A percentile compares a stretch with the other conserved stretches of the same genome.
These are phyloP conservation scores for Boletellus emodensis DNA, from an alignment of 768 basidiomycete species.

Conservation along the genomic window DNA sequence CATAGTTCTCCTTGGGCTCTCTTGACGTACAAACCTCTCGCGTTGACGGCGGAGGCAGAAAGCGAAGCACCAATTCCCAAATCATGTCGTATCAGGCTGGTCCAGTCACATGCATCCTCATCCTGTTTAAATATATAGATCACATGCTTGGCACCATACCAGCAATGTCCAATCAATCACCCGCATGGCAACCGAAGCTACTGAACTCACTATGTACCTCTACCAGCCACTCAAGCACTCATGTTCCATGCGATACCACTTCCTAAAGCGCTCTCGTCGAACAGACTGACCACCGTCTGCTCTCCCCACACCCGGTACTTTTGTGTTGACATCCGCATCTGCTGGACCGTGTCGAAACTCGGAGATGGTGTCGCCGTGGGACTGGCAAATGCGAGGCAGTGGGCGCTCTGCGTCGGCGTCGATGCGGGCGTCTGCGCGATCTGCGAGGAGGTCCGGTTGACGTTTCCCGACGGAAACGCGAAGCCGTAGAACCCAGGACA, in stretches of 20 bases:
- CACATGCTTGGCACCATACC: too few relatives aligned
- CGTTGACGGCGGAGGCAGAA: too few relatives aligned
- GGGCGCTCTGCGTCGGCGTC: constrained; percentile 13
- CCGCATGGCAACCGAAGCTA: too few relatives aligned
- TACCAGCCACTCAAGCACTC: background rate
- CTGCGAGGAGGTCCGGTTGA: constrained; percentile 19
- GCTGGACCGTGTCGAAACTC: constrained; percentile 11
- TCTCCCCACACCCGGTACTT: constrained; percentile 16
- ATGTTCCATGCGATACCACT: constrained; percentile 8
- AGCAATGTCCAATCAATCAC: too few relatives aligned
- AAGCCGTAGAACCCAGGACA: constrained; percentile 28
- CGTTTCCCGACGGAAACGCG: constrained; percentile 24
- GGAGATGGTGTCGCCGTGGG: constrained; percentile 13
- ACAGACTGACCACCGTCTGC: constrained; percentile 5
- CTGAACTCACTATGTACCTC: background rate
- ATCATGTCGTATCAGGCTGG: too few relatives aligned
- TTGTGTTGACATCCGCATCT: constrained; percentile 8
- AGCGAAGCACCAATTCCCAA: too few relatives aligned
- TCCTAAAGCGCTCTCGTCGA: constrained; percentile 8
- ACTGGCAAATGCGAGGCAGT: constrained; percentile 11
- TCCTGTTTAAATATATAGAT: too few relatives aligned
- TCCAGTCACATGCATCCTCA: too few relatives aligned
- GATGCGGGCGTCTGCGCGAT: constrained; percentile 20
- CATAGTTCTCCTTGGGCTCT: too few relatives aligned
- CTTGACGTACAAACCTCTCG: too few relatives aligned